Conservation (phyloP, 2,329 filamentous ascomycete species). For the Paecilomyces dactylethromorphus region DNA sequence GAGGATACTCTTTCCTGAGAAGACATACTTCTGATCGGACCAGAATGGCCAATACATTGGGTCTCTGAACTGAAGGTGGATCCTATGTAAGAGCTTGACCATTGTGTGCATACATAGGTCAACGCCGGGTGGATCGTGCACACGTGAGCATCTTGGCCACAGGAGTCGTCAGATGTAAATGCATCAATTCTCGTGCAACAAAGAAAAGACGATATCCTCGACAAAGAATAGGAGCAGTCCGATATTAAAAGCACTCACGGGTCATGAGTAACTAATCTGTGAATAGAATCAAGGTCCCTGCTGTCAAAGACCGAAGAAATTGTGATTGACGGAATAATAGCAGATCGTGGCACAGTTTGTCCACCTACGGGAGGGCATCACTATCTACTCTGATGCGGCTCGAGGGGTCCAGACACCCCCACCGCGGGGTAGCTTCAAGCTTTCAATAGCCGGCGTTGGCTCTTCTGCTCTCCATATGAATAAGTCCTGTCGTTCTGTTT, state of each 20-base stretch:
- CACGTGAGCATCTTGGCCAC: background rate
- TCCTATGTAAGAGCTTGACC: background rate
- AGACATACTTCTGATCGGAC: background rate
- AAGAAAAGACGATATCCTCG: background rate
- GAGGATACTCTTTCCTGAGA: background rate
- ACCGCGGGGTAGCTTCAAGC: background rate
- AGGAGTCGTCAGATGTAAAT: background rate
- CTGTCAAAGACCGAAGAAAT: background rate
- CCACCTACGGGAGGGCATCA: background rate
- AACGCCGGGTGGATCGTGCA: background rate
- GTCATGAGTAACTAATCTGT: background rate
- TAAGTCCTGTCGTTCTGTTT: background rate
- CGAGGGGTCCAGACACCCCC: background rate
- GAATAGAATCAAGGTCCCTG: background rate
- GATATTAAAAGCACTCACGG: background rate
- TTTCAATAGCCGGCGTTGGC: background rate
- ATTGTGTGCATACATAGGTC: background rate
- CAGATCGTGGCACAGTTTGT: background rate
- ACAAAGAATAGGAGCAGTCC: background rate
- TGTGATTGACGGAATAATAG: slow-evolving; percentile 1
- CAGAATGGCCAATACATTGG: background rate
- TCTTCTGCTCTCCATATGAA: background rate
- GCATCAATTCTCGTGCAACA: background rate
- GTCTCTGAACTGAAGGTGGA: background rate
- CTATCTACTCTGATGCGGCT: background rate